Percentiles rank a stretch among this genome's conserved stretches.
Evolutionary conservation across 2,329 filamentous ascomycete genomes (phyloP).

Genomic region (Diaporthe nobilis): DNA sequence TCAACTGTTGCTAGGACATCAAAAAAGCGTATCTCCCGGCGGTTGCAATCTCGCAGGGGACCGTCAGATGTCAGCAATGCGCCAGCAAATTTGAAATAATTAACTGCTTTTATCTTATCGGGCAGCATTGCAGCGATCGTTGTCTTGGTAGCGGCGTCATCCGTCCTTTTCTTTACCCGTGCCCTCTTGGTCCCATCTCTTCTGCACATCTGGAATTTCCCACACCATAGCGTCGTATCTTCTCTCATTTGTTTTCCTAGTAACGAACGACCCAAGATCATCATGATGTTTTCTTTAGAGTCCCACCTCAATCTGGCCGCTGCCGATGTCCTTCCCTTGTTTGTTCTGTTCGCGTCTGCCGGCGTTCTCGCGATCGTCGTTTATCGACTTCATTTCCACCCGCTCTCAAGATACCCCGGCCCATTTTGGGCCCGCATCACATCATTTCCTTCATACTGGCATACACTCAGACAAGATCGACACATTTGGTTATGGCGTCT

Average conservation of each 20-base stretch:
- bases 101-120: conserved; percentile 13
- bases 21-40: background rate
- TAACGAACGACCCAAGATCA: conserved; percentile 17
- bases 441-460: conserved; percentile 34
- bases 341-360: conserved; percentile 11
- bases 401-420: conserved; percentile 37
- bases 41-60: conserved; percentile 11
- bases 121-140: conserved; percentile 12
- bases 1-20: background rate
- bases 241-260: conserved; percentile 10
- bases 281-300: conserved; percentile 26
- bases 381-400: conserved; percentile 37
- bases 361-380: conserved; percentile 34
- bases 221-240: conserved; percentile 18
- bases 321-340: conserved; percentile 11
- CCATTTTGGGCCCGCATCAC: conserved; percentile 38
- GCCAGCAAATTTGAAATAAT: background rate
- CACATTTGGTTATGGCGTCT: conserved; percentile 36
- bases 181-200: background rate
- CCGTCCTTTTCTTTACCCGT: background rate
- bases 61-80: conserved; percentile 16
- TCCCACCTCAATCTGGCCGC: background rate
- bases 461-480: conserved; percentile 36
- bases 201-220: background rate
- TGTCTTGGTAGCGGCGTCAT: conserved; percentile 1